Base-by-base conservation (phyloP, 192 early-diverging fungal species). In the Coemansia sp. region DNA sequence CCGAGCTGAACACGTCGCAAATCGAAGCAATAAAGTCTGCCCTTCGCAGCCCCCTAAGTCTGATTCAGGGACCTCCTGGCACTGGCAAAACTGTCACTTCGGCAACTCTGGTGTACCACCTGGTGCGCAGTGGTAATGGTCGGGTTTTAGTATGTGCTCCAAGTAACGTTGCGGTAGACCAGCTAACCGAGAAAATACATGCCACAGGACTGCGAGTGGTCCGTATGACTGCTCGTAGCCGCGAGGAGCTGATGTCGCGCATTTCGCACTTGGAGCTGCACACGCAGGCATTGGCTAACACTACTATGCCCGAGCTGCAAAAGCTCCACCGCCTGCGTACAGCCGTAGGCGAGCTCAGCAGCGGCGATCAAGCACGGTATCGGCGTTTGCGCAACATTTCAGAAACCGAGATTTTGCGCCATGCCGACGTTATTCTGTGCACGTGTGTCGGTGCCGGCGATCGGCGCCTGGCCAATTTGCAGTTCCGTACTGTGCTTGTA, bases 11-110 rank as follows among this genome's bases (percentile, higher is more conserved):
- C 65, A 89, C 92, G 36, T 97, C 95, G 33, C 97, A 99, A 76
- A 90, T 96, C 0, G 87, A 83, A 54, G 97, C 97, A 10, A 91
- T 99, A 41, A 93, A 93, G 67, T 86, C 87, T 14, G 93, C 93
- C 3, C 81, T 99, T n/a, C 85, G 87, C 54, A 90, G 90, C 52
- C 95, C 95, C 19, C 79, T 99, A 2, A 91, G 87, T 66, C 79
- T 99, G 23, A 98, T 99, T 53, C 97, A 99, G 74, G 96, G 93
- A 9, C 91, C 91, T 7, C 92, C 92, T 0, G 95, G 97, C 52
- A 99, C 97, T 3, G 97, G 97, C 55, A 99, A 99, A 72, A 99
- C 97, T 0, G 95, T 99, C 3, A 98, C 95, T 0, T 94, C 92
- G 1, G 95, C 95, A 2, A 95, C 97, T 0, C 83, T 99, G 57